Evolutionary conservation across 306 rosid species (phyloP), one percentile per base, ranked within the genome.

Genomic region (Cicer pinnatifidum): DNA sequence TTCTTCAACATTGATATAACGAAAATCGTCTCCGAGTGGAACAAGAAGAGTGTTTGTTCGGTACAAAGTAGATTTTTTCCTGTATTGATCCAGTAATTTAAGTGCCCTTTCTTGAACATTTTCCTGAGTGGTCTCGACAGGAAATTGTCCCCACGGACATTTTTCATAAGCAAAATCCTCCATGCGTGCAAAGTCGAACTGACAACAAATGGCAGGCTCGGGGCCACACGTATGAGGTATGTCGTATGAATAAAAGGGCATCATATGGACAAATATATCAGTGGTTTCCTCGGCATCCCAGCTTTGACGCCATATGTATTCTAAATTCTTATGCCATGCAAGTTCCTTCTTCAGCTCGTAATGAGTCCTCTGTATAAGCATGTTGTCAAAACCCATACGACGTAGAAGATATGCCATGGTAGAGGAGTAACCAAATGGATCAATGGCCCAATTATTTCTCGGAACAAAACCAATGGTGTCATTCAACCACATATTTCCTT

Each of bases 211-310:
- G 51, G 97, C 99, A 50, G 99, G 99, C 84, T 94, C 97, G 1
- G 99, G 99, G 39, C 99, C 99, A 85, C 99, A 94, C 39, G 99
- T 94, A 78, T 94, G 99, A 69, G 99, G 99, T 86, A 94, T 85
- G 81, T 94, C 99, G 75, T 94, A 94, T 9, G 97, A 91, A 87
- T 94, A 94, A 80, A 94, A 94, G 41, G 99, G 99, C 99, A 94
- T 94, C 99, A 94, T 94, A 70, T 94, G 99, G 74, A 91, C 99
- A 85, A 94, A 94, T 81, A 94, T 91, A 83, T 94, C 99, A 11
- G 99, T 94, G 58, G 88, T 84, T 83, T 94, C 97, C 70, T 86
- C 91, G 10, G 82, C 83, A 86, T 94, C 99, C 99, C 99, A 94
- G 77, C 97, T 90, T 84, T 94, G 99, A 47, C 99, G 96, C 99